Conservation (phyloP, 2,329 filamentous ascomycete genomes). For the Microsporum audouinii region DNA sequence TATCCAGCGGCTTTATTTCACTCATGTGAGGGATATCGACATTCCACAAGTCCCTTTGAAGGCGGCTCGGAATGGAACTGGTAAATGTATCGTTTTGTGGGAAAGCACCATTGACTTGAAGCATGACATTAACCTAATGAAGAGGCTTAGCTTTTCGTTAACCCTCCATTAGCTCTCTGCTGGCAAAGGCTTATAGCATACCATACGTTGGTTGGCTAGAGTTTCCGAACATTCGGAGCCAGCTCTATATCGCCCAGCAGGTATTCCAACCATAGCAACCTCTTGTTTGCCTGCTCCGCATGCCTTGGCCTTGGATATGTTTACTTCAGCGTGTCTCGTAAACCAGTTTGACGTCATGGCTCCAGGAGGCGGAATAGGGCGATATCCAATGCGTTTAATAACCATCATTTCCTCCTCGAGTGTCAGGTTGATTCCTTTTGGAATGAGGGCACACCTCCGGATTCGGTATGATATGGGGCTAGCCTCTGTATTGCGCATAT, state of each 20-base stretch:
- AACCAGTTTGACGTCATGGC: not conserved
- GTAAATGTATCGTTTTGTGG: not conserved
- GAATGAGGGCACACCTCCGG: slow-evolving; percentile 7
- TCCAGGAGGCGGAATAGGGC: slow-evolving; percentile 5
- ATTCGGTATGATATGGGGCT: not conserved
- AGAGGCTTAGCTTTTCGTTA: not conserved
- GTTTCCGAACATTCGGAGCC: not conserved
- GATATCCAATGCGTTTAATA: slow-evolving; percentile 7
- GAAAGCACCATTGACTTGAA: not conserved
- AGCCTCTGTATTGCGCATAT: not conserved
- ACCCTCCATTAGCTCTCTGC: not conserved
- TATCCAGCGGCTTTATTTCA: not conserved
- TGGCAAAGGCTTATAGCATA: not conserved
- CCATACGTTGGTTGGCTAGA: not conserved
- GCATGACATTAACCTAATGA: not conserved
- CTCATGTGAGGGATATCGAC: slow-evolving; percentile 3
- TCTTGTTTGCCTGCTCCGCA: not conserved
- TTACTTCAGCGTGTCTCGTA: not conserved
- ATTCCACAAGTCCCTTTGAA: slow-evolving; percentile 4
- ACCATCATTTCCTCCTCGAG: slow-evolving; percentile 6
- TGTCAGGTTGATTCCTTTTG: slow-evolving; percentile 2
- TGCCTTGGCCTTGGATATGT: not conserved
- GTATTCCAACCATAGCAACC: not conserved
- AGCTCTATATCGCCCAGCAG: not conserved
- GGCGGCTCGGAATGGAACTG: not conserved